Percentiles rank a stretch among this genome's conserved stretches.
phyloP scores from a whole-genome alignment of 495 filamentous ascomycete species.

The Saxophila tyrrhenica region DNA sequence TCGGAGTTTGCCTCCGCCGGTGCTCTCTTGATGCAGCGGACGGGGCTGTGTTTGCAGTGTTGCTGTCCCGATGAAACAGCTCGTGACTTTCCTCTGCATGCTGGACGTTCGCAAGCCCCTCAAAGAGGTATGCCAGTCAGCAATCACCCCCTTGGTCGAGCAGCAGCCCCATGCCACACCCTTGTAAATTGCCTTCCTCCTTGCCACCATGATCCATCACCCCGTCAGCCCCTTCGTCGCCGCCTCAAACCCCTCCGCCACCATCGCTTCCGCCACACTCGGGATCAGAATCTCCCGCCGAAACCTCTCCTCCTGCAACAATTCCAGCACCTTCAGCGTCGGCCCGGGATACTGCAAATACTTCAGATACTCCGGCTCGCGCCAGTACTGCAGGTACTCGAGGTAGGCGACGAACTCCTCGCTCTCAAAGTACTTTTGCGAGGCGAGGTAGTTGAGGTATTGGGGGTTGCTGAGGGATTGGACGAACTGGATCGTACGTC shows the following conservation, averaged over 20 bases:
- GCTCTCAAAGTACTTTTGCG: conserved; percentile 40
- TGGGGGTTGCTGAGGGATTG: conserved; percentile 73
- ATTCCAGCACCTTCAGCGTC: conserved; percentile 67
- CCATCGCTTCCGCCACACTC: conserved; percentile 53
- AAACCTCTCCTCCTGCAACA: conserved; percentile 76
- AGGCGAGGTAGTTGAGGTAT: conserved; percentile 70
- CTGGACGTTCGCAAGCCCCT: too few relatives aligned
- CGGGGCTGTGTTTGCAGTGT: too few relatives aligned
- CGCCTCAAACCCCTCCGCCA: conserved; percentile 41
- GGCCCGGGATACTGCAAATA: conserved; percentile 65
- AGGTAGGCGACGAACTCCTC: conserved; percentile 71
- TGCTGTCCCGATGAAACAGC: too few relatives aligned
- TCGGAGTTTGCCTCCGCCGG: too few relatives aligned
- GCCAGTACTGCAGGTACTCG: conserved; percentile 75
- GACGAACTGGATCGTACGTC: conserved; percentile 54
- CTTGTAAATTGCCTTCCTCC: background rate
- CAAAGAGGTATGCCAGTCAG: too few relatives aligned
- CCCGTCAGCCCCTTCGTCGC: background rate
- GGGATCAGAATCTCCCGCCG: conserved; percentile 70
- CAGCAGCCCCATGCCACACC: too few relatives aligned
- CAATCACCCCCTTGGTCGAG: too few relatives aligned
- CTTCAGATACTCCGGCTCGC: conserved; percentile 67
- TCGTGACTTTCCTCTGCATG: too few relatives aligned
- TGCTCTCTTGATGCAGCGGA: too few relatives aligned
- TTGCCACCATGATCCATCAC: background rate